Evolutionary conservation across 441 rosid genomes (phyloP), one percentile per base, ranked within the genome.

Genomic region (Eruca vesicaria): DNA sequence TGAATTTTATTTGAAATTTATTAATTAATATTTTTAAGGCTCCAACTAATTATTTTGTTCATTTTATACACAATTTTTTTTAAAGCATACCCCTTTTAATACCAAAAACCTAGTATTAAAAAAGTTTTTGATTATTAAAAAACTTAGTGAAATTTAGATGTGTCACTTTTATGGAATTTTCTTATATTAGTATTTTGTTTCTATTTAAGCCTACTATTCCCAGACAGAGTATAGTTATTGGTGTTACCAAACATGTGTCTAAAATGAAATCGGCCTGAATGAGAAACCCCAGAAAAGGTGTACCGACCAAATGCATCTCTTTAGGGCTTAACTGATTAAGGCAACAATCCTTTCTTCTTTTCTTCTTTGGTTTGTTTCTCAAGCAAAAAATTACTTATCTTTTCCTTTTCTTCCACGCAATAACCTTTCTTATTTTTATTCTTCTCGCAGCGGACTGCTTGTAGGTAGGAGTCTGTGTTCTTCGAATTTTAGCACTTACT

Each of bases 311-410:
- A 67, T 6, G 69, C 19, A n/a, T n/a, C 2, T 28, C 74, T 69
- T 9, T 45, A 45, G 53, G n/a, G 53, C 20, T 45, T 45, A 45
- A 15, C 53, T 63, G 4, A 6, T 66, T 36, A 35, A 62, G 69
- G 58, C 73, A 69, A 75, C 63, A 68, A 45, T 7, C 20, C 15
- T 60, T 65, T 69, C 56, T 5, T 53, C 45, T 16, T 29, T 45
- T 75, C 58, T 62, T 62, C 50, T n/a, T n/a, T 68, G 69, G 63
- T 68, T 53, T 75, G 65, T 43, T 69, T 63, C 21, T 41, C 74
- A 76, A n/a, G 70, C 52, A 69, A 75, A 15, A 11, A n/a, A 14
- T 11, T 3, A 38, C 11, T 11, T 48, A 35, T 4, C 55, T 9
- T 75, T 69, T 63, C 38, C 11, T 4, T 38, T 38, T 63, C 12